Evolutionary conservation across 257 asterid species (phyloP), one percentile per base, ranked within the genome.

Genomic region (Gentiana macrophylla): DNA sequence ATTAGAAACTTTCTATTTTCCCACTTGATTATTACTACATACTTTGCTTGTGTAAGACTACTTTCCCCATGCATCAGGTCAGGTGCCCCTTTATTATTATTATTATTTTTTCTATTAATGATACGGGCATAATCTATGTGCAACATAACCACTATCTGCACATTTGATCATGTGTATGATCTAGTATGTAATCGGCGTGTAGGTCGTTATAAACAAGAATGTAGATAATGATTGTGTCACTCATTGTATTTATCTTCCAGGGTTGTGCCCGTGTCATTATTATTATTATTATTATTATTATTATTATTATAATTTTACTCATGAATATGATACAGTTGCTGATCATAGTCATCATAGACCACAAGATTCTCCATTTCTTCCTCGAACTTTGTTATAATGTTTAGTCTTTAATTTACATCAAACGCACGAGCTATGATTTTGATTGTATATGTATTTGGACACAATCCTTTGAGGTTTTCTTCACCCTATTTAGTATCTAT

Each of bases 41-140:
- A 58, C 87, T 72, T 60, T 82, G 77, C 54, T 80, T 6, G 91
- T 82, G 72, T 75, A 77, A 79, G 55, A 53, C 63, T 12, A 75
- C 70, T 64, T 63, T 61, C 66, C 77, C 46, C 32, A 52, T 57
- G 59, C 58, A 54, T 34, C 58, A 38, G 38, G 41, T 37, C 24
- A 24, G 24, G 24, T 24, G 24, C 24, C 24, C 24, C 24, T 0
- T 24, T 24, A 24, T 24, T 24, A 24, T 24, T n/a, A n/a, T n/a
- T n/a, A n/a, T n/a, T n/a, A n/a, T n/a, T n/a, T n/a, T n/a, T n/a
- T 24, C 24, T 24, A 24, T 24, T 24, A 24, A 24, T 24, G 24
- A 24, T 24, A 24, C 24, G 24, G 24, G 24, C 24, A 24, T 24
- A 24, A 24, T 24, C 24, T 24, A 24, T 24, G 24, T 24, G 24